These are phyloP conservation scores for Aureobasidium lini DNA, from an alignment of 2,329 filamentous ascomycete species.

Conservation along the genomic window DNA sequence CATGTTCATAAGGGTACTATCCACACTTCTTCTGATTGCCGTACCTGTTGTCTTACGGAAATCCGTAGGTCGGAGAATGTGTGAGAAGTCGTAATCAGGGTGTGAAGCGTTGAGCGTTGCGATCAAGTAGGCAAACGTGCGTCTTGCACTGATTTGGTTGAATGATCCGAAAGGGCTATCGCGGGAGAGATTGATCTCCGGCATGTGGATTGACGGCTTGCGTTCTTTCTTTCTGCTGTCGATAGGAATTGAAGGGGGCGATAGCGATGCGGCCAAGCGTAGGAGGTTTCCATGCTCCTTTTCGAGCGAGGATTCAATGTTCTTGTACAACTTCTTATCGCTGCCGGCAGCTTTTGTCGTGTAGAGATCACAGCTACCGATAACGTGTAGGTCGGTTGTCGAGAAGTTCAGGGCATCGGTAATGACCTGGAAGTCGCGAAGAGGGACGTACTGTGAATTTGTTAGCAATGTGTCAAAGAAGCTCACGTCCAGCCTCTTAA, in stretches of 20 bases:
- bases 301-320: constrained; percentile 85
- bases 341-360: constrained; percentile 92
- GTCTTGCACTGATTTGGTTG: constrained; percentile 77
- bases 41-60: constrained; percentile 81
- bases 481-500: not conserved
- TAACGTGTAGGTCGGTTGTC: constrained; percentile 83
- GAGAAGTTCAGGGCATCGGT: constrained; percentile 93
- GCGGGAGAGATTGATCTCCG: constrained; percentile 60
- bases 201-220: constrained; percentile 23
- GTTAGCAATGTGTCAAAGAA: not conserved
- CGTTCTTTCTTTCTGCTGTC: constrained; percentile 28
- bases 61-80: constrained; percentile 79
- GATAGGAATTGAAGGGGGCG: constrained; percentile 58
- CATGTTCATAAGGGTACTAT: constrained; percentile 80
- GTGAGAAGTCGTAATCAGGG: constrained; percentile 94
- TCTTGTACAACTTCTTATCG: constrained; percentile 96
- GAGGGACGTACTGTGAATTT: constrained; percentile 68
- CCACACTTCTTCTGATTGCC: constrained; percentile 76
- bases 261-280: constrained; percentile 77
- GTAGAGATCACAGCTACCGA: constrained; percentile 92
- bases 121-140: constrained; percentile 92
- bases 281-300: constrained; percentile 84
- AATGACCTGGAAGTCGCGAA: constrained; percentile 84
- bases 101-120: constrained; percentile 94
- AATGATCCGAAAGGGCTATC: constrained; percentile 89